phyloP scores from a whole-genome alignment of 108 stramenopile species.

The Cyclotella atomus region DNA sequence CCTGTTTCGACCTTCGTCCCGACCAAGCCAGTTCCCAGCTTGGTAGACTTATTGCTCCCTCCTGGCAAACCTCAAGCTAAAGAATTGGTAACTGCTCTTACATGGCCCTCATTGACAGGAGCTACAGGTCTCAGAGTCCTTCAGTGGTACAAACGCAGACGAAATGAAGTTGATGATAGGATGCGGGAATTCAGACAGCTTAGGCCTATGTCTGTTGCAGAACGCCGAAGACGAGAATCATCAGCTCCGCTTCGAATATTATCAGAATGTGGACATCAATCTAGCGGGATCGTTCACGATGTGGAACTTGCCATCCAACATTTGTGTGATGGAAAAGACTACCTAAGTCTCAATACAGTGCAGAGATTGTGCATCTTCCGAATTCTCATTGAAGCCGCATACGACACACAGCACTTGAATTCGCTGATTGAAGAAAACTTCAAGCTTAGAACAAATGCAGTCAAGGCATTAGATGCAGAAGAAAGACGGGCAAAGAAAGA shows the following conservation, averaged over 20 bases:
- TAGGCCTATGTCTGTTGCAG: constrained; percentile 62
- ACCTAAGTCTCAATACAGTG: constrained; percentile 60
- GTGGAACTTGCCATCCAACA: constrained; percentile 62
- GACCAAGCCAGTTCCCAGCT: constrained; percentile 69
- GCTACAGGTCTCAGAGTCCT: constrained; percentile 72
- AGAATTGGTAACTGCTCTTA: constrained; percentile 65
- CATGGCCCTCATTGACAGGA: constrained; percentile 80
- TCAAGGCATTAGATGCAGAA: constrained; percentile 80
- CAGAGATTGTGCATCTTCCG: constrained; percentile 76
- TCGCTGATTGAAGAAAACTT: constrained; percentile 80
- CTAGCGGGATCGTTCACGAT: constrained; percentile 18
- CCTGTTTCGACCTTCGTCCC: constrained; percentile 63
- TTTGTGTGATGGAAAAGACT: constrained; percentile 69
- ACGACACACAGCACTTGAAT: constrained; percentile 72
- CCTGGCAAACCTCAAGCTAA: constrained; percentile 70
- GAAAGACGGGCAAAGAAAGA: constrained; percentile 77
- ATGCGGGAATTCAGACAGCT: constrained; percentile 69
- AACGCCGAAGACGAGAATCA: constrained; percentile 72
- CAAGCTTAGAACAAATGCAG: constrained; percentile 77
- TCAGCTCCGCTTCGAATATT: constrained; percentile 61
- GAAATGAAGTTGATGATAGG: constrained; percentile 86
- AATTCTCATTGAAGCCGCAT: constrained; percentile 82
- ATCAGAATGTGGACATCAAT: constrained; percentile 65
- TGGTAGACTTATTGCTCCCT: constrained; percentile 84
- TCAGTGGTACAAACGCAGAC: constrained; percentile 79